phyloP scores from a whole-genome alignment of 441 rosid genomes.

The Croton laevigatus region DNA sequence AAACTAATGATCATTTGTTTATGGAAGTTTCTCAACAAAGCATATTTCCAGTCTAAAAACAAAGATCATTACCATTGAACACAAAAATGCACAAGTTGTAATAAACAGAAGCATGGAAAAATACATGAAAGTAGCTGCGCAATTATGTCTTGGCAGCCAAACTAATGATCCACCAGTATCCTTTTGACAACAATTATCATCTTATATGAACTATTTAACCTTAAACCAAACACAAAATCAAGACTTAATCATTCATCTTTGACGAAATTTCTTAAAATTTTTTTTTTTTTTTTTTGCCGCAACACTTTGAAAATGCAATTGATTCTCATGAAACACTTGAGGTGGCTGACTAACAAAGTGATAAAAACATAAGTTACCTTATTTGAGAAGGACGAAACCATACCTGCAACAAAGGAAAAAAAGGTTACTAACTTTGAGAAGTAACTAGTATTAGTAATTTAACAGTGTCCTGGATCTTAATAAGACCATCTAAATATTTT shows the following conservation, averaged over 20 bases:
- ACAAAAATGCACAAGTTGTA: background rate
- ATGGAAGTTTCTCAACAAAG: background rate
- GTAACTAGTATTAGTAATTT: background rate
- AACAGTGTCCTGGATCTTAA: background rate
- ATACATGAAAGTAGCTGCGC: background rate
- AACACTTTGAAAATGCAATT: background rate
- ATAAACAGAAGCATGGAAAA: background rate
- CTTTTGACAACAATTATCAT: background rate
- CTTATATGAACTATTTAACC: background rate
- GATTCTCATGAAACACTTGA: background rate
- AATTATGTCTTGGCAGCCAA: background rate
- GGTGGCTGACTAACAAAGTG: background rate
- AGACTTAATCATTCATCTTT: background rate
- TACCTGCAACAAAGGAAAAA: constrained; percentile 50
- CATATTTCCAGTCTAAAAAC: background rate
- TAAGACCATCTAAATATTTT: background rate
- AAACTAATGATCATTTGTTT: constrained; percentile 2
- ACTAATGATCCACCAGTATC: background rate
- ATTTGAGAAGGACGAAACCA: constrained; percentile 35
- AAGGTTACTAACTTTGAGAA: constrained; percentile 18
- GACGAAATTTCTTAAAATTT: background rate
- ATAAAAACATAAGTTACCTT: constrained; percentile 41
- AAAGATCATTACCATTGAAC: background rate
- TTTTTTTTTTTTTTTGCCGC: background rate
- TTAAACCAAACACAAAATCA: background rate